Conservation (phyloP, 2,329 filamentous ascomycete genomes). For the Byssochlamys sp. region DNA sequence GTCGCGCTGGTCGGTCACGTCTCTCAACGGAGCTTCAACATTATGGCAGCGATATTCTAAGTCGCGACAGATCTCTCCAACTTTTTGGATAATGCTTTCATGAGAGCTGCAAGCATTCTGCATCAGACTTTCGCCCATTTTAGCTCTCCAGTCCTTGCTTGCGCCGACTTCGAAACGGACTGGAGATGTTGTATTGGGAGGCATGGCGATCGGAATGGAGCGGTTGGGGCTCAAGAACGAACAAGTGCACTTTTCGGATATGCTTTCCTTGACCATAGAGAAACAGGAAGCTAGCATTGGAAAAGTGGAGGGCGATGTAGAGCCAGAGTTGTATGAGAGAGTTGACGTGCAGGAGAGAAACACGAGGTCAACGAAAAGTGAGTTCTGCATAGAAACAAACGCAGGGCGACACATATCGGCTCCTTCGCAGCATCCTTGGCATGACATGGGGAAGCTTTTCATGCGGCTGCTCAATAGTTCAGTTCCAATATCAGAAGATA, state of each 20-base stretch:
- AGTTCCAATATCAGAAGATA: not conserved
- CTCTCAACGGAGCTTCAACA: constrained; percentile 45
- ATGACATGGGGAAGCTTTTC: constrained; percentile 13
- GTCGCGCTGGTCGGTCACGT: constrained; percentile 26
- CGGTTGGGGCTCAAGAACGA: not conserved
- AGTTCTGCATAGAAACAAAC: constrained; percentile 13
- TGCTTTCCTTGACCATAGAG: constrained; percentile 4
- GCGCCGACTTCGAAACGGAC: constrained; percentile 8
- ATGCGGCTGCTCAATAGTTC: constrained; percentile 4
- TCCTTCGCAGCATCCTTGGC: constrained; percentile 11
- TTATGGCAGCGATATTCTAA: constrained; percentile 48
- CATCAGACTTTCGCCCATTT: constrained; percentile 37
- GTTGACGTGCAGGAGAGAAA: constrained; percentile 15
- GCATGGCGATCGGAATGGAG: not conserved
- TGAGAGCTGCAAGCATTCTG: constrained; percentile 35
- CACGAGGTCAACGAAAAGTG: constrained; percentile 16
- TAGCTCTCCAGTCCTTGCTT: constrained; percentile 41
- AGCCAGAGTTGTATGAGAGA: constrained; percentile 4
- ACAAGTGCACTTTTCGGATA: not conserved
- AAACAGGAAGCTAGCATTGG: constrained; percentile 15
- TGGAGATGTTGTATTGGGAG: not conserved
- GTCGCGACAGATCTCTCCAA: constrained; percentile 46
- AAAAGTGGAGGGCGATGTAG: constrained; percentile 1
- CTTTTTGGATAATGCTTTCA: constrained; percentile 39
- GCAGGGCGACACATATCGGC: constrained; percentile 12